Evolutionary conservation across 495 filamentous ascomycete species (phyloP).

Genomic region (Trichoderma gamsii): DNA sequence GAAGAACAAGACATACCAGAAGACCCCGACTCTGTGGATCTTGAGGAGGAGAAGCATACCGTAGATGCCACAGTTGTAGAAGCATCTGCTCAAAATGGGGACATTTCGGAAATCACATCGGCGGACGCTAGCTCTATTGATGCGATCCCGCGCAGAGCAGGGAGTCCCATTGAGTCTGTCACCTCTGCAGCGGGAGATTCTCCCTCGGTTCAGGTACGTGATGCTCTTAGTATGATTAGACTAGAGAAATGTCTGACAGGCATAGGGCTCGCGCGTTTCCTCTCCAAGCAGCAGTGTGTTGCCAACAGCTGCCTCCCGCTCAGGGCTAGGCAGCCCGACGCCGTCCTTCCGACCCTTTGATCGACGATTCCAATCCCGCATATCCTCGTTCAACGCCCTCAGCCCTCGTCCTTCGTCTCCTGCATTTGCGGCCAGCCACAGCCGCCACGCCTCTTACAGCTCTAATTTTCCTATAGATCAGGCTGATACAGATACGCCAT

Average conservation of each 20-base stretch:
- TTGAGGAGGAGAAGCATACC: conserved; percentile 27
- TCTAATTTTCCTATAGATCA: conserved; percentile 51
- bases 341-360: conserved; percentile 90
- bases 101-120: conserved; percentile 38
- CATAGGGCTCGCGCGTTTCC: conserved; percentile 73
- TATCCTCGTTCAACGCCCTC: conserved; percentile 50
- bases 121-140: conserved; percentile 40
- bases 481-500: conserved; percentile 57
- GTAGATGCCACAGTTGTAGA: conserved; percentile 22
- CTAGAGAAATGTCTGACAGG: conserved; percentile 25
- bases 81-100: conserved; percentile 20
- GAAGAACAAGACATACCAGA: conserved; percentile 12
- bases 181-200: conserved; percentile 81
- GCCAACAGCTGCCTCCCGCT: conserved; percentile 41
- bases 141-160: conserved; percentile 32
- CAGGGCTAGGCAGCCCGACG: conserved; percentile 52
- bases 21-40: conserved; percentile 1
- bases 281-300: conserved; percentile 62
- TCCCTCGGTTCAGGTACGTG: conserved; percentile 76
- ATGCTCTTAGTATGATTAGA: neutral
- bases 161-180: conserved; percentile 45
- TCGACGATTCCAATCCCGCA: conserved; percentile 82
- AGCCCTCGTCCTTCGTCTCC: conserved; percentile 71
- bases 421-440: conserved; percentile 66
- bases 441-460: conserved; percentile 65